Base-by-base conservation (phyloP, 2,329 filamentous ascomycete species). In the Arthrinium puccinioides region DNA sequence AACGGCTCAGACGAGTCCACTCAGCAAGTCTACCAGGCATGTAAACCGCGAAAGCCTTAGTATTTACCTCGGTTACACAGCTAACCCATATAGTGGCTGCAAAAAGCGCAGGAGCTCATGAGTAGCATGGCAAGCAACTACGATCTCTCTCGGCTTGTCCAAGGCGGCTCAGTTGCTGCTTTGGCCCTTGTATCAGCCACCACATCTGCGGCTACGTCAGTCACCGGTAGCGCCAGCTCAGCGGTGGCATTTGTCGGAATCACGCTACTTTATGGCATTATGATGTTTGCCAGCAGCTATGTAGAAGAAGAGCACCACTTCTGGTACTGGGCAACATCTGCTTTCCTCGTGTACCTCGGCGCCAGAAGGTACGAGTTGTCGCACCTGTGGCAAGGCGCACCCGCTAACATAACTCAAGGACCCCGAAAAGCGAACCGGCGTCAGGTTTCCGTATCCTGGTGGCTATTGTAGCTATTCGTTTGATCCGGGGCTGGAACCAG, bases 261-360 rank as follows among this genome's bases (percentile, higher is more conserved):
- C 21, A 74, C 74, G 1, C 32, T 80, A 0, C 59, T 74, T 0
- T 95, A 97, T 54, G 79, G 82, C 2, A 58, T 77, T 25, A 94
- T 96, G 79, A 97, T 97, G 89, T 97, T 97, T 62, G 90, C 89
- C 9, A 95, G 87, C 56, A 97, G 89, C 54, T 98, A 92, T 57
- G 87, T 98, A 3, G 92, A 98, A 60, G 92, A 98, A 62, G 92
- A 98, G 59, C 92, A 98, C 34, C 87, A 97, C 48, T 96, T 95
- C 57, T 98, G 92, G 92, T 97, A 98, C 62, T 97, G 90, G 88
- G 63, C 78, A 2, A 75, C 82, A 0, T 80, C 83, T 0, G 74
- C 77, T 6, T 94, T 85, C 85, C 54, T 84, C 21, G 61, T 67
- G 2, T 64, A 70, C 21, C 61, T 82, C 10, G 68, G 66, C 21